Evolutionary conservation across 2,329 filamentous ascomycete species (phyloP), one percentile per base, ranked within the genome.

Genomic region (Coniochaeta sp.): DNA sequence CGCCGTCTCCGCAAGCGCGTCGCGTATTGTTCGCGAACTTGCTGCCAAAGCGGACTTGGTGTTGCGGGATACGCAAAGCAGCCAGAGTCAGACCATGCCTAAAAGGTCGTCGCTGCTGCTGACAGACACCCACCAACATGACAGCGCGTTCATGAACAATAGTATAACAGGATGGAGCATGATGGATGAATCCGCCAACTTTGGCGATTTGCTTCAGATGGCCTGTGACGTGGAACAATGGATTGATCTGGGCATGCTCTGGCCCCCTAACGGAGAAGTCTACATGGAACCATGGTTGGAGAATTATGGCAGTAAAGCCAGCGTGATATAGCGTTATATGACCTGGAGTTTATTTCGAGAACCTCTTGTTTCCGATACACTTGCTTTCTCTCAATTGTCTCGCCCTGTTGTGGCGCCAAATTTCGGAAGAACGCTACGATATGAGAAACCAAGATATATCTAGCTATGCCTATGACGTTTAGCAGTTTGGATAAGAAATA

Each of bases 1-100:
- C 38, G 58, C 61, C 10, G 62, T 67, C 8, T 68, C 66, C 1
- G 56, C 57, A 1, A 63, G 61, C 31, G 68, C 70, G 3, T 64
- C 65, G 0, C 57, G 63, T 12, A 58, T 71, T 9, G 60, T 63
- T 6, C 60, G 64, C 4, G 33, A 54, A 7, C 52, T 56, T 2
- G 26, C 18, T 6, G 49, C 35, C 3, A 51, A 52, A 27, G 50
- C 47, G 27, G 52, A 55, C 12, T 10, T 49, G 42, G 28, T 53
- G 9, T n/a, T 32, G 30, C 30, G n/a, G n/a, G 30, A 32, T 9
- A n/a, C 30, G 9, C 30, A 32, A 32, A 9, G 9, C 9, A n/a
- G 30, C n/a, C 30, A 32, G 30, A 32, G 9, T 9, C 30, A 32
- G 30, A n/a, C 30, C 9, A 32, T 32, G 30, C 9, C n/a, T n/a